Evolutionary conservation across 2,329 filamentous ascomycete genomes (phyloP), one percentile per base, ranked within the genome.

Genomic region (Stemphylium lycopersici): DNA sequence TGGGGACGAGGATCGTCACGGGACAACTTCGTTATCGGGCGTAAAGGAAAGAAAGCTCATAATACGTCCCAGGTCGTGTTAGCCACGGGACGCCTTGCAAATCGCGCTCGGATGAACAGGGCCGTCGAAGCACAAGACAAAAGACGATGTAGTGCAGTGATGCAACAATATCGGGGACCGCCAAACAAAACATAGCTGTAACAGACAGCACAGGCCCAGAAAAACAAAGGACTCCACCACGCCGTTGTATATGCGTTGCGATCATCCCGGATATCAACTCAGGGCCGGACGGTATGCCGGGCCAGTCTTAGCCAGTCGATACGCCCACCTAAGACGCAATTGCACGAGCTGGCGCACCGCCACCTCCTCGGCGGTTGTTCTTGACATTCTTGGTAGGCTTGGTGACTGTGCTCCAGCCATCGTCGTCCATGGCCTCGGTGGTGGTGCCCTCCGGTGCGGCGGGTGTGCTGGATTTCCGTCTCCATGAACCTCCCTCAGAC

Each of bases 371-470:
- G 56, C 73, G 76, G 62, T 75, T 79, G 53, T 57, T 63, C 55
- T 63, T 60, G 15, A 66, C 42, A 50, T 66, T 70, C 71, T 80
- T 80, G 31, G 72, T 67, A 58, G 80, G 77, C 45, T 78, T 76
- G 29, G 78, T 72, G 40, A 83, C 81, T 34, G 80, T 83, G 65
- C 77, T 81, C 80, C 81, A 83, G 59, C 81, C 81, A 46, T 83
- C 81, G 8, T 82, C 80, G 46, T 83, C 80, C 40, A 81, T 67
- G 12, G 66, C 66, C 65, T 81, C 76, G 15, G 80, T 77, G 26
- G 79, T 80, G 36, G 73, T 69, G 32, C 74, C 74, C 3, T 72
- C 66, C 24, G 72, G 63, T 12, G 68, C 63, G 29, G 71, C 62
- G 11, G 64, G 47, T 11, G 67, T 71, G 64, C 59, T 67, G 34